These are phyloP conservation scores for Dipteronia sinensis DNA, from an alignment of 345 rosid species.

Conservation along the genomic window DNA sequence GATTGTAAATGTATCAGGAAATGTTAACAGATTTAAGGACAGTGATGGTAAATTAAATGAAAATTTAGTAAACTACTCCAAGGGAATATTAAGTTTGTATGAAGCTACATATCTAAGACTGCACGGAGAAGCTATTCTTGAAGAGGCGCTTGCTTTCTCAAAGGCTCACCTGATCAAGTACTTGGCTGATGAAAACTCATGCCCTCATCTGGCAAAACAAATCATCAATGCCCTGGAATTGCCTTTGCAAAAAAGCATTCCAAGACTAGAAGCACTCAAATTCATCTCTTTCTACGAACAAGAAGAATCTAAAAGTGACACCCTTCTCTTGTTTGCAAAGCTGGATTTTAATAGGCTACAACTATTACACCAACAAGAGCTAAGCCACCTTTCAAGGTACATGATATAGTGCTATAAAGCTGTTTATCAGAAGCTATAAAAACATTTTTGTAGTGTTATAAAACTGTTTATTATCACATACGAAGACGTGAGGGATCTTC, in stretches of 20 bases:
- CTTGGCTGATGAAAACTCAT: background rate
- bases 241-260: background rate
- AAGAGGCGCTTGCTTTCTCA: background rate
- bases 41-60: background rate
- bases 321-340: background rate
- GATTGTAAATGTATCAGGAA: background rate
- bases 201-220: background rate
- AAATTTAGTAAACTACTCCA: background rate
- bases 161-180: background rate
- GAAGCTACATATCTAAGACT: background rate
- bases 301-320: background rate
- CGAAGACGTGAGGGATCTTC: no score
- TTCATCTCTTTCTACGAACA: background rate
- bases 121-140: background rate
- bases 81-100: conserved; percentile 2
- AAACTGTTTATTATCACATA: no score
- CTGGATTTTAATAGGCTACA: background rate
- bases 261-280: background rate
- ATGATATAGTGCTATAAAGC: background rate
- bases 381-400: background rate
- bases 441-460: no score
- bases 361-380: background rate
- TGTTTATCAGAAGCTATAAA: no score
- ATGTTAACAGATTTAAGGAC: background rate
- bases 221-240: background rate